phyloP scores from a whole-genome alignment of 2,329 filamentous ascomycete genomes.

The Aspergillus sclerotialis region DNA sequence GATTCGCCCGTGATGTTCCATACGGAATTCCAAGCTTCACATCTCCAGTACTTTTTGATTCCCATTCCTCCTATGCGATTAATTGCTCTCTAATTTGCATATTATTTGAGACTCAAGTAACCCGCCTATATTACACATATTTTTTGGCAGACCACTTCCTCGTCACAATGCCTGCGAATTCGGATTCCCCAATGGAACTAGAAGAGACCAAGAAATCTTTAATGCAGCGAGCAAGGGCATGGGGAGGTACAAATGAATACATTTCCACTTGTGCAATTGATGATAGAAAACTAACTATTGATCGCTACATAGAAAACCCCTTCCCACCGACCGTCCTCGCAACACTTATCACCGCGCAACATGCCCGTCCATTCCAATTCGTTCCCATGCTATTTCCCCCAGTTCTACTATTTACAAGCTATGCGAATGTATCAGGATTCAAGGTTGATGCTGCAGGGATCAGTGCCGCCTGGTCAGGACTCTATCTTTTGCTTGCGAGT shows the following conservation, averaged over 20 bases:
- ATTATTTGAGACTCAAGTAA: too few relatives aligned
- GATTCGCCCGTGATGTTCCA: too few relatives aligned
- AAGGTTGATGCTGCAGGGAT: conserved; percentile 58
- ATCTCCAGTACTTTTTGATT: too few relatives aligned
- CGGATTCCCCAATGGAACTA: conserved; percentile 16
- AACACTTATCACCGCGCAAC: conserved; percentile 59
- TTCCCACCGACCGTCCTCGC: conserved; percentile 60
- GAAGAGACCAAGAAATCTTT: conserved; percentile 32
- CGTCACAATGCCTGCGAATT: conserved; percentile 23
- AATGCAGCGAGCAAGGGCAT: conserved; percentile 31
- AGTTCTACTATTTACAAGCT: conserved; percentile 58
- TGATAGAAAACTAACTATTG: not conserved
- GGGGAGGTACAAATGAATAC: conserved; percentile 40
- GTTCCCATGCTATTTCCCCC: conserved; percentile 63
- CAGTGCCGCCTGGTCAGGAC: conserved; percentile 57
- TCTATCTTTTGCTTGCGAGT: conserved; percentile 58
- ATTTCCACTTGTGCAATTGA: too few relatives aligned
- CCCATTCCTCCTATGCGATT: too few relatives aligned
- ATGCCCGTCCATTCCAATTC: conserved; percentile 58
- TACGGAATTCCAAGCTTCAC: too few relatives aligned
- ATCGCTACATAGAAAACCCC: conserved; percentile 47
- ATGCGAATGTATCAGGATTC: conserved; percentile 57
- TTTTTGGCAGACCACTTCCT: too few relatives aligned
- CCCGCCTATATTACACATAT: too few relatives aligned
- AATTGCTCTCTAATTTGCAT: too few relatives aligned